Evolutionary conservation across 495 filamentous ascomycete genomes (phyloP).

Genomic region (Trypethelium eluteriae): DNA sequence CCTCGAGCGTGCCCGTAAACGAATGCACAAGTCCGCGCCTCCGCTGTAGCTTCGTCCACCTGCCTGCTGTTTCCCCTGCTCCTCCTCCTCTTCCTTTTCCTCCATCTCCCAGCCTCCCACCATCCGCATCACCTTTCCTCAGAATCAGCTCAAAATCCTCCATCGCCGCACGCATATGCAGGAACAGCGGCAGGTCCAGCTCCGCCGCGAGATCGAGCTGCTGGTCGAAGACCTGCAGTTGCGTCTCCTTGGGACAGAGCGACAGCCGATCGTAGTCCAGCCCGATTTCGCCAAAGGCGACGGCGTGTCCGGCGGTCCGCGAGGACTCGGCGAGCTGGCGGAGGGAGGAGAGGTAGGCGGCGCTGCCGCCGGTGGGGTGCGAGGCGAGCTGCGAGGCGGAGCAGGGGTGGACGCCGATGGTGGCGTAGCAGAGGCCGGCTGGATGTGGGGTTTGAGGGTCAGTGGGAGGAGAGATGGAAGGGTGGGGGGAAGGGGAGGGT

Average conservation of each 20-base stretch:
- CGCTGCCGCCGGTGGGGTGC: slow-evolving; percentile 46
- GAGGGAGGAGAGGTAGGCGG: slow-evolving; percentile 47
- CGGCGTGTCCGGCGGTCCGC: slow-evolving; percentile 45
- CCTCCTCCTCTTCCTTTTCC: neutral
- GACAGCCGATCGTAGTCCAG: slow-evolving; percentile 91
- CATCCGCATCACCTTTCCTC: slow-evolving; percentile 20
- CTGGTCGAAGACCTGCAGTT: slow-evolving; percentile 73
- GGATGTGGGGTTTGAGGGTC: neutral
- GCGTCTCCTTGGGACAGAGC: slow-evolving; percentile 64
- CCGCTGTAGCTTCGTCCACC: slow-evolving; percentile 36
- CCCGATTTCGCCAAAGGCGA: slow-evolving; percentile 92
- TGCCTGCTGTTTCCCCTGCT: neutral
- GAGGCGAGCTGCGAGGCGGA: slow-evolving; percentile 59
- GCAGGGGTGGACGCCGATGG: slow-evolving; percentile 91
- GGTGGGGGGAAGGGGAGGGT: neutral
- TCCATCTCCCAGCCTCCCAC: neutral
- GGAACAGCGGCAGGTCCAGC: slow-evolving; percentile 76
- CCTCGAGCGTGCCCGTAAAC: slow-evolving; percentile 78
- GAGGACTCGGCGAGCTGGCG: slow-evolving; percentile 46
- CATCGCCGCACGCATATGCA: slow-evolving; percentile 79
- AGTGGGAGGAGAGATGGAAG: too few species aligned
- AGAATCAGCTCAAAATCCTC: slow-evolving; percentile 70
- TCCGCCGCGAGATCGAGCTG: slow-evolving; percentile 72
- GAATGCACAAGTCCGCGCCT: slow-evolving; percentile 77
- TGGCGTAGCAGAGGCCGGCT: slow-evolving; percentile 79